Evolutionary conservation across 1,284 basidiomycete species (phyloP).

Genomic region (Irpex rosettiformis): DNA sequence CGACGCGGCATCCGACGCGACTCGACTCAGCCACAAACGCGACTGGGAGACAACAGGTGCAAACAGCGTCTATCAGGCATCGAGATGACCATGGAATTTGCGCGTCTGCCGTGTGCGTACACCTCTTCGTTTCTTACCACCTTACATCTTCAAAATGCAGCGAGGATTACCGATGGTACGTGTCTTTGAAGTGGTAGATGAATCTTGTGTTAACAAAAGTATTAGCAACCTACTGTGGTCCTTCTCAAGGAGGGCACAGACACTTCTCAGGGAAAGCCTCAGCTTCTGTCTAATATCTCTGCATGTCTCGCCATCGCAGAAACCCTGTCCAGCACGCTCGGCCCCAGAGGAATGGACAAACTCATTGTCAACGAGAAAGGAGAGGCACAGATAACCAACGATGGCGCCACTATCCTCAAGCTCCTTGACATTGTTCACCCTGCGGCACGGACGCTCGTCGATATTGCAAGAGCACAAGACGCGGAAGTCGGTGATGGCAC

Average conservation of each 20-base stretch:
- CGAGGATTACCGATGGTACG: conserved; percentile 68
- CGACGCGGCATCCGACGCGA: conserved; percentile 14
- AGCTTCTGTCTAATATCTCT: conserved; percentile 94
- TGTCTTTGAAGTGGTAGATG: conserved; percentile 2
- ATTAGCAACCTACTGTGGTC: conserved; percentile 91
- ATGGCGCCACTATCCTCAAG: conserved; percentile 97
- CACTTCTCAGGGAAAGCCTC: conserved; percentile 91
- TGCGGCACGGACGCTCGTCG: conserved; percentile 93
- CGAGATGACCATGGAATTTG: conserved; percentile 10
- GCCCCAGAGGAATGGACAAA: conserved; percentile 99
- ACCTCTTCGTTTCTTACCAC: conserved; percentile 3
- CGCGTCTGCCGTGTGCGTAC: neutral
- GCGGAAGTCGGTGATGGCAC: conserved; percentile 99
- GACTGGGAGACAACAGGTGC: conserved; percentile 16
- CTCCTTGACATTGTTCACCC: conserved; percentile 97
- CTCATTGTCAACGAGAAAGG: conserved; percentile 90
- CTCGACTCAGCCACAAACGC: conserved; percentile 25
- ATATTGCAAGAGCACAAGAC: conserved; percentile 97
- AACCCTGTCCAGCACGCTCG: conserved; percentile 93
- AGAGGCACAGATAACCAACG: conserved; percentile 96
- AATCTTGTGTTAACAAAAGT: neutral
- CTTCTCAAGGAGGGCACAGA: conserved; percentile 95
- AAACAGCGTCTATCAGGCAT: conserved; percentile 10
- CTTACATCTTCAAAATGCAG: conserved; percentile 54
- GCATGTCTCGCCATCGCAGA: conserved; percentile 91